Conservation (phyloP, 495 filamentous ascomycete genomes). For the Penicillium silybi region DNA sequence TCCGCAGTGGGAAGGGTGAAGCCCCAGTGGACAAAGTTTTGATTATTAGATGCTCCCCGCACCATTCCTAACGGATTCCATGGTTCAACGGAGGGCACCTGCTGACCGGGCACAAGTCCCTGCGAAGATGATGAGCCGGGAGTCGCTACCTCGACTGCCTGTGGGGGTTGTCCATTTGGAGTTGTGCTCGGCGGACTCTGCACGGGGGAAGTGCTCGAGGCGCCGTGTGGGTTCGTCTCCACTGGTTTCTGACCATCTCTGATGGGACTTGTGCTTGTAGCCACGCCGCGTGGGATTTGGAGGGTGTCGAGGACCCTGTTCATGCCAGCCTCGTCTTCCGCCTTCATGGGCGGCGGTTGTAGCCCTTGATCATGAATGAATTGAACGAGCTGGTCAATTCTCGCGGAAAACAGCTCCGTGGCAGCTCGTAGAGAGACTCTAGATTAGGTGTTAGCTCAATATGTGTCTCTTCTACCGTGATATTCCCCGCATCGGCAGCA, state of each 20-base stretch:
- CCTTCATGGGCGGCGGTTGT: conserved; percentile 38
- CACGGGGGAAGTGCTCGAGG: conserved; percentile 9
- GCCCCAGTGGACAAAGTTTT: conserved; percentile 33
- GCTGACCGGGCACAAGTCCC: conserved; percentile 11
- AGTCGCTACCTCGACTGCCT: conserved; percentile 1
- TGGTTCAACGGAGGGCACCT: conserved; percentile 16
- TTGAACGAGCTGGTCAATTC: conserved; percentile 45
- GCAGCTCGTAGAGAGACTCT: conserved; percentile 48
- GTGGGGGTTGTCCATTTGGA: conserved; percentile 13
- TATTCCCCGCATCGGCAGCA: background rate
- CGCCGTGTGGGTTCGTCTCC: background rate
- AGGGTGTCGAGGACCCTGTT: conserved; percentile 44
- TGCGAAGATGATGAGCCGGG: conserved; percentile 13
- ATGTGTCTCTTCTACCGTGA: background rate
- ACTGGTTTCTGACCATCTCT: background rate
- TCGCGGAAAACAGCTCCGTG: conserved; percentile 44
- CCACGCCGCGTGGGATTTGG: conserved; percentile 34
- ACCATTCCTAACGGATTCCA: conserved; percentile 25
- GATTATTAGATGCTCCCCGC: conserved; percentile 17
- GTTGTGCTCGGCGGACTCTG: conserved; percentile 13
- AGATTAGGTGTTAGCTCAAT: conserved; percentile 3
- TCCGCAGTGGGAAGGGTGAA: conserved; percentile 44
- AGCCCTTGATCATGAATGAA: conserved; percentile 45
- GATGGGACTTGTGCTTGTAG: conserved; percentile 6
- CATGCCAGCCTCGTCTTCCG: conserved; percentile 44